Percentiles rank a stretch among this genome's conserved stretches.
phyloP scores from a whole-genome alignment of 2,329 filamentous ascomycete species.

The Epichloe amarillans region DNA sequence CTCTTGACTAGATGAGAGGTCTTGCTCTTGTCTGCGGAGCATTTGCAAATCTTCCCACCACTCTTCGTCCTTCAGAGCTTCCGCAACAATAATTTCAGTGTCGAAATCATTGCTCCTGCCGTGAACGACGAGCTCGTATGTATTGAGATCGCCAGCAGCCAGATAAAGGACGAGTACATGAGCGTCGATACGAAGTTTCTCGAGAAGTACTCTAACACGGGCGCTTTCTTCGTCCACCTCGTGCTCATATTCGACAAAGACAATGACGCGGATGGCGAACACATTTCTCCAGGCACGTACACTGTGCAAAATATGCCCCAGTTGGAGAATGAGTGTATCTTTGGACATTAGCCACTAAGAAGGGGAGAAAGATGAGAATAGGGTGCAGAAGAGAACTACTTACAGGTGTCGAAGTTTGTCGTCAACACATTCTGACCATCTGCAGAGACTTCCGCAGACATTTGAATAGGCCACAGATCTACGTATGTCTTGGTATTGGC shows the following conservation, averaged over 20 bases:
- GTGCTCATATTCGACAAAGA: slow-evolving; percentile 80
- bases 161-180: slow-evolving; percentile 72
- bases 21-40: slow-evolving; percentile 28
- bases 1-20: slow-evolving; percentile 29
- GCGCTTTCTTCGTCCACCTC: slow-evolving; percentile 69
- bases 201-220: slow-evolving; percentile 58
- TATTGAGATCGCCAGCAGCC: slow-evolving; percentile 55
- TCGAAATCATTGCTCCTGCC: slow-evolving; percentile 44
- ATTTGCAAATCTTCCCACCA: slow-evolving; percentile 72
- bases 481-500: slow-evolving; percentile 61
- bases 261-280: slow-evolving; percentile 62
- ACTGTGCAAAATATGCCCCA: slow-evolving; percentile 73
- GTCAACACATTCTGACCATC: slow-evolving; percentile 58
- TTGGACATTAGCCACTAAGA: too few species aligned
- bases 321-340: slow-evolving; percentile 70
- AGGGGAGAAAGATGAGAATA: neutral
- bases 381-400: slow-evolving; percentile 14
- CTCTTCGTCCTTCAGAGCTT: slow-evolving; percentile 54
- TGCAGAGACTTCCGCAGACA: slow-evolving; percentile 69
- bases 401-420: slow-evolving; percentile 85
- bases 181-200: slow-evolving; percentile 71
- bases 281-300: slow-evolving; percentile 67
- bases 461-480: slow-evolving; percentile 85
- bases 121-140: slow-evolving; percentile 69
- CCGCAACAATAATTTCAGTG: slow-evolving; percentile 47